Percentiles rank a stretch among this genome's conserved stretches.
Evolutionary conservation across 2,329 filamentous ascomycete genomes (phyloP).

Genomic region (Fusarium succisae): DNA sequence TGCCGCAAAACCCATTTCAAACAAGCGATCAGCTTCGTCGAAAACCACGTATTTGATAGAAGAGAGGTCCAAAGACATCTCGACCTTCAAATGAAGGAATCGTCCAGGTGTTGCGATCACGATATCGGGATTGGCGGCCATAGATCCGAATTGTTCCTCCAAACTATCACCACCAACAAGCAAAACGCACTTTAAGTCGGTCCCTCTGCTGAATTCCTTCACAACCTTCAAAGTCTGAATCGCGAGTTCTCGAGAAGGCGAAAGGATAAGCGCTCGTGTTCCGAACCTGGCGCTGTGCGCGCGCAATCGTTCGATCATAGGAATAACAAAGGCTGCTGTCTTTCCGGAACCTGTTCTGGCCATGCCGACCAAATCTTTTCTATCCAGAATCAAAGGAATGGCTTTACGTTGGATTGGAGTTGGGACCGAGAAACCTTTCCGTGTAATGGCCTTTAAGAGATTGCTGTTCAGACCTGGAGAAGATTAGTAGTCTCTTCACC

Average conservation of each 20-base stretch:
- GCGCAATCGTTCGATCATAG: conserved; percentile 95
- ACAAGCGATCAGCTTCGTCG: conserved; percentile 94
- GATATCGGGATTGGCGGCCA: conserved; percentile 96
- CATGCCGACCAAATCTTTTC: conserved; percentile 98
- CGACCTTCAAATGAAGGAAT: conserved; percentile 95
- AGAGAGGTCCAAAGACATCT: conserved; percentile 92
- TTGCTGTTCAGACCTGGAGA: conserved; percentile 76
- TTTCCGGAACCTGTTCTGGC: conserved; percentile 98
- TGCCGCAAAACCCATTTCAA: conserved; percentile 97
- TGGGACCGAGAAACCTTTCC: conserved; percentile 95
- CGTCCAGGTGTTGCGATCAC: conserved; percentile 96
- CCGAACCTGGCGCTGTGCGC: conserved; percentile 88
- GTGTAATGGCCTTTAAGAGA: conserved; percentile 87
- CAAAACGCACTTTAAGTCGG: conserved; percentile 88
- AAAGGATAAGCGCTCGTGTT: conserved; percentile 85
- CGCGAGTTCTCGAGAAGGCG: conserved; percentile 91
- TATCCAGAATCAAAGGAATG: conserved; percentile 88
- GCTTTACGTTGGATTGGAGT: conserved; percentile 98
- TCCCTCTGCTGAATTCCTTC: conserved; percentile 90
- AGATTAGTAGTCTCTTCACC: conserved; percentile 19
- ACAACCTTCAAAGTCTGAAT: conserved; percentile 96
- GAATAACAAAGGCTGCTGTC: conserved; percentile 97
- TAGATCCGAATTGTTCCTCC: conserved; percentile 92
- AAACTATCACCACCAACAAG: conserved; percentile 95
- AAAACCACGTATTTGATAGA: conserved; percentile 96